Evolutionary conservation across 1,284 basidiomycete genomes (phyloP).

Genomic region (Puccinia sorghi): DNA sequence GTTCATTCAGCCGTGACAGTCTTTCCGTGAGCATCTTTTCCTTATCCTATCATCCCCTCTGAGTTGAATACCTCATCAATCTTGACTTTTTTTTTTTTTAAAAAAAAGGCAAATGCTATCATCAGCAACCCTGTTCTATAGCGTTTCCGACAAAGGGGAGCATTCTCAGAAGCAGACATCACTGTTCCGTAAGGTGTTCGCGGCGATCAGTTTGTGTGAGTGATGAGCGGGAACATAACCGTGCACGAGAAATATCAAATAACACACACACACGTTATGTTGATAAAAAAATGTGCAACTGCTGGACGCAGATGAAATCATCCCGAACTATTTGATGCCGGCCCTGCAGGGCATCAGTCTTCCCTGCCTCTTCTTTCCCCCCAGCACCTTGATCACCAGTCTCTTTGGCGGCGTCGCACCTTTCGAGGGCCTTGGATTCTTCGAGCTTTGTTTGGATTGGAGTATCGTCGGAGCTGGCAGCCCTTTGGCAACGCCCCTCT

Average conservation of each 20-base stretch:
- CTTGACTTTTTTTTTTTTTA: too few relatives aligned
- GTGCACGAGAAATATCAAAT: too few relatives aligned
- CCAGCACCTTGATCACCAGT: slow-evolving; percentile 13
- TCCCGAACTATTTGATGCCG: slow-evolving; percentile 33
- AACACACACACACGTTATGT: too few relatives aligned
- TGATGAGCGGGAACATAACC: background rate
- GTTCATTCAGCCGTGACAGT: slow-evolving; percentile 4
- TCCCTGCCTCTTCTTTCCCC: slow-evolving; percentile 22
- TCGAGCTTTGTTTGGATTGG: slow-evolving; percentile 32
- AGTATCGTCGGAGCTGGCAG: slow-evolving; percentile 20
- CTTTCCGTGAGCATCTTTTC: slow-evolving; percentile 17
- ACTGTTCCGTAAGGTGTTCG: slow-evolving; percentile 43
- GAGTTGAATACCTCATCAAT: too few relatives aligned
- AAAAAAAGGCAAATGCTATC: slow-evolving; percentile 4
- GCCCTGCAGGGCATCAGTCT: slow-evolving; percentile 23
- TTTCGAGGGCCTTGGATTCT: slow-evolving; percentile 37
- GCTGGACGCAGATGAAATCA: slow-evolving; percentile 23
- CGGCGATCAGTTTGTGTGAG: slow-evolving; percentile 34
- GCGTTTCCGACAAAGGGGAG: slow-evolving; percentile 10
- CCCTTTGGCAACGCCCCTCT: background rate
- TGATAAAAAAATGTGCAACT: background rate
- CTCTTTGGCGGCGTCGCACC: slow-evolving; percentile 30
- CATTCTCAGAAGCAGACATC: background rate
- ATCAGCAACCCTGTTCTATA: slow-evolving; percentile 21
- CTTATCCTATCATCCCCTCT: too few relatives aligned